Evolutionary conservation across 129 eudicot species (phyloP).

Genomic region (Centrapalus pauciflorus): DNA sequence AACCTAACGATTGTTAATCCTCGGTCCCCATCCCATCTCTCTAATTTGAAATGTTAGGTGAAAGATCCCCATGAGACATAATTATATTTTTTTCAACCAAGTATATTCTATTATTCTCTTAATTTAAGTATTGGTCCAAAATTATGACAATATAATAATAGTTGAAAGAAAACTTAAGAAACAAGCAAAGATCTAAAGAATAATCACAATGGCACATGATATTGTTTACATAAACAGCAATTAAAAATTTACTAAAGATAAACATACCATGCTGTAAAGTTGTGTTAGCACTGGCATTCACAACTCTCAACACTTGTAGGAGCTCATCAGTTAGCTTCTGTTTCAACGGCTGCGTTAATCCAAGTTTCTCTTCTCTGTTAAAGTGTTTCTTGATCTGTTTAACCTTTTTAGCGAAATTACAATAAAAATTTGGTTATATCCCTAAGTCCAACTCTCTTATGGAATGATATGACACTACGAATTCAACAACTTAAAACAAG

Average conservation of each 20-base stretch:
- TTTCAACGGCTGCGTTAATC: constrained; percentile 49
- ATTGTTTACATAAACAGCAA: neutral
- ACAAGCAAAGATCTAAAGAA: constrained; percentile 22
- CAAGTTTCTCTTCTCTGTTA: constrained; percentile 25
- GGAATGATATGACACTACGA: neutral
- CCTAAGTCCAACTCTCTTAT: neutral
- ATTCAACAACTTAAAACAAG: neutral
- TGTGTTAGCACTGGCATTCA: constrained; percentile 47
- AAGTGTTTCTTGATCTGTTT: constrained; percentile 34
- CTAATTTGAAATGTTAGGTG: constrained; percentile 4
- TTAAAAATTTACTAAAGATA: constrained; percentile 3
- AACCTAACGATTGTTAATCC: constrained; percentile 1
- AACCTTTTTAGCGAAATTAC: constrained; percentile 41
- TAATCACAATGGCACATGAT: neutral
- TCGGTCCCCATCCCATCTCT: constrained; percentile 3
- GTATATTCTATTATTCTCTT: constrained; percentile 12
- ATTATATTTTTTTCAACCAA: constrained; percentile 1
- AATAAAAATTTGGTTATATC: neutral
- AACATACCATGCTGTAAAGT: constrained; percentile 63
- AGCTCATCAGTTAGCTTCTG: constrained; percentile 55
- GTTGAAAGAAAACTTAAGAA: constrained; percentile 4
- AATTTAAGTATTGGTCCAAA: neutral
- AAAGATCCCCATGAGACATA: constrained; percentile 12
- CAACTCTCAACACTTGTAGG: constrained; percentile 38
- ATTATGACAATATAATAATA: constrained; percentile 2